These are phyloP conservation scores for Metschnikowia corniflorae DNA, from an alignment of 805 yeast species.

Conservation along the genomic window DNA sequence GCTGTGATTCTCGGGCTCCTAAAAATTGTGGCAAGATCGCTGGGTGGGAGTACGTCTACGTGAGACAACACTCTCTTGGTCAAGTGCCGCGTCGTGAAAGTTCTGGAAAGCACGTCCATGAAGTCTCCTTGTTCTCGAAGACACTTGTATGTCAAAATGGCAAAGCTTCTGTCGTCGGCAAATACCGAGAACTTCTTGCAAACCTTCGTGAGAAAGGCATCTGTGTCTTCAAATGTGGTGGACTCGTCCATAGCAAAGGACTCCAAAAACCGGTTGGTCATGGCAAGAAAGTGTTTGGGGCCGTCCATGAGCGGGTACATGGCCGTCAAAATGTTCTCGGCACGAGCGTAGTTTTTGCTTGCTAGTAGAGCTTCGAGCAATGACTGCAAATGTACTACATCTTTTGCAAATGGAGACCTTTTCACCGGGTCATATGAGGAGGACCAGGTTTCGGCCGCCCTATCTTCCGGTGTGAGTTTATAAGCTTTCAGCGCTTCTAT, in stretches of 20 bases:
- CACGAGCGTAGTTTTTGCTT: conserved; percentile 63
- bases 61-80: conserved; percentile 38
- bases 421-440: conserved; percentile 40
- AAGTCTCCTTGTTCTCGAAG: conserved; percentile 13
- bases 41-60: conserved; percentile 52
- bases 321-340: conserved; percentile 62
- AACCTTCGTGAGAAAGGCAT: conserved; percentile 37
- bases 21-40: conserved; percentile 38
- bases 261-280: conserved; percentile 62
- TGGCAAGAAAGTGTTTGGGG: conserved; percentile 52
- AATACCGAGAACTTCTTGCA: conserved; percentile 17
- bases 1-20: conserved; percentile 21
- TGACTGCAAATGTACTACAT: conserved; percentile 67
- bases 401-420: conserved; percentile 48
- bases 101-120: conserved; percentile 14
- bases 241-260: conserved; percentile 38
- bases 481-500: conserved; percentile 5
- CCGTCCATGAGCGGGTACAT: conserved; percentile 47
- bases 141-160: conserved; percentile 51
- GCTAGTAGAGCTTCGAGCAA: conserved; percentile 74
- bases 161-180: conserved; percentile 56
- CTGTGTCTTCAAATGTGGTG: conserved; percentile 40
- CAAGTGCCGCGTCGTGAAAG: conserved; percentile 12
- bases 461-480: conserved; percentile 13
- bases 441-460: conserved; percentile 31